Percentiles rank a stretch among this genome's conserved stretches.
Evolutionary conservation across 148 eudicot species (phyloP).

Genomic region (Rhododendron mucronatum): DNA sequence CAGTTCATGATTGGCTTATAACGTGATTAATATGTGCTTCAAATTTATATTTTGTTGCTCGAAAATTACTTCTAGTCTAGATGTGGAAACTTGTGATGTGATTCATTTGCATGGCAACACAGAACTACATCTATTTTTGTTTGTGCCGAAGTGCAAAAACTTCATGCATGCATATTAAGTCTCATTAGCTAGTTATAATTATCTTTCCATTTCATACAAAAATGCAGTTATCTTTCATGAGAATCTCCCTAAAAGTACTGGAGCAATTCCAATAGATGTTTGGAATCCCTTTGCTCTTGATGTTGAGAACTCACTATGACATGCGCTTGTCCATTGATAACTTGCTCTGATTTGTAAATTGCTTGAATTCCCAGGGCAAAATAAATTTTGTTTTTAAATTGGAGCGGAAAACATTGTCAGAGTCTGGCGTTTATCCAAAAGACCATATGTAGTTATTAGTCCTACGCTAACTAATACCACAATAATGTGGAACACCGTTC

Average conservation of each 20-base stretch:
- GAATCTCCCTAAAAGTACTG: background rate
- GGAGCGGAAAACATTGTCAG: background rate
- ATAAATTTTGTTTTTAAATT: background rate
- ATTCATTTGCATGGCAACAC: background rate
- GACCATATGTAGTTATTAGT: background rate
- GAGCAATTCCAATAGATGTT: background rate
- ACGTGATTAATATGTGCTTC: background rate
- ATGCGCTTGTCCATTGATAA: background rate
- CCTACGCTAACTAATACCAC: background rate
- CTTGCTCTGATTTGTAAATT: background rate
- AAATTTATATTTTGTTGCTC: background rate
- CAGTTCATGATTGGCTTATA: background rate
- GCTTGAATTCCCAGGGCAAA: background rate
- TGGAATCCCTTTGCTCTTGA: background rate
- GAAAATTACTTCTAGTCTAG: background rate
- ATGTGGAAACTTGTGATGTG: background rate
- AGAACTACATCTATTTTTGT: background rate
- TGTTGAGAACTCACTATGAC: background rate
- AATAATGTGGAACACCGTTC: background rate
- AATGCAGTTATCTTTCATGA: background rate
- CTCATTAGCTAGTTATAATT: background rate
- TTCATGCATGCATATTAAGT: background rate
- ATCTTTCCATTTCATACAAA: background rate
- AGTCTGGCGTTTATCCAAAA: background rate
- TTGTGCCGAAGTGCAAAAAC: background rate